These are phyloP conservation scores for Boechera divaricarpa DNA, from an alignment of 345 rosid species.

Conservation along the genomic window DNA sequence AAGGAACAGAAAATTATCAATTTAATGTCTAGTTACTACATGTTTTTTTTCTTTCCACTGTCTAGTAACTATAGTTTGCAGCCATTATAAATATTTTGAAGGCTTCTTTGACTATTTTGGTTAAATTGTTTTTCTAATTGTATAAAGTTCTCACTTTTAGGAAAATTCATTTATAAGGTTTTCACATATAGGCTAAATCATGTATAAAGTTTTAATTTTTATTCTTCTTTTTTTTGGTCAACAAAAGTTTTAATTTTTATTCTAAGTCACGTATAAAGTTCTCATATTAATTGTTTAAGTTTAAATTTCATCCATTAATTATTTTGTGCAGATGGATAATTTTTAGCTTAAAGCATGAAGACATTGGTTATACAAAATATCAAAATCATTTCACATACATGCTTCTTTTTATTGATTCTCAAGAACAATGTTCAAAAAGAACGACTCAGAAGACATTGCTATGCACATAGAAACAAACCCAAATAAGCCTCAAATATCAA, in stretches of 20 bases:
- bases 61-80: not conserved
- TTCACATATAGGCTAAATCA: not conserved
- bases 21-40: not conserved
- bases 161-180: no score
- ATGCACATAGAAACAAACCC: slow-evolving; percentile 25
- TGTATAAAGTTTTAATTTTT: no score
- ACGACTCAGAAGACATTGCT: slow-evolving; percentile 14
- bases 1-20: not conserved
- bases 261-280: not conserved
- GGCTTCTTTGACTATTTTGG: no score
- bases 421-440: not conserved
- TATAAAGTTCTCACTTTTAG: no score
- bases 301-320: no score
- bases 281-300: not conserved
- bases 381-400: not conserved
- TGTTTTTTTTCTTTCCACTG: not conserved
- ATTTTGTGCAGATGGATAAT: no score
- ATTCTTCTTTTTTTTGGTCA: no score
- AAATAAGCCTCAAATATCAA: not conserved
- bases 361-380: not conserved
- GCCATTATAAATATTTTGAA: no score
- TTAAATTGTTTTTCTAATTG: no score
- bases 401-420: slow-evolving; percentile 22
- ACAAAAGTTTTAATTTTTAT: no score
- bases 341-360: not conserved